Evolutionary conservation across 2,329 filamentous ascomycete genomes (phyloP).

Genomic region (Xylariaceae sp.): DNA sequence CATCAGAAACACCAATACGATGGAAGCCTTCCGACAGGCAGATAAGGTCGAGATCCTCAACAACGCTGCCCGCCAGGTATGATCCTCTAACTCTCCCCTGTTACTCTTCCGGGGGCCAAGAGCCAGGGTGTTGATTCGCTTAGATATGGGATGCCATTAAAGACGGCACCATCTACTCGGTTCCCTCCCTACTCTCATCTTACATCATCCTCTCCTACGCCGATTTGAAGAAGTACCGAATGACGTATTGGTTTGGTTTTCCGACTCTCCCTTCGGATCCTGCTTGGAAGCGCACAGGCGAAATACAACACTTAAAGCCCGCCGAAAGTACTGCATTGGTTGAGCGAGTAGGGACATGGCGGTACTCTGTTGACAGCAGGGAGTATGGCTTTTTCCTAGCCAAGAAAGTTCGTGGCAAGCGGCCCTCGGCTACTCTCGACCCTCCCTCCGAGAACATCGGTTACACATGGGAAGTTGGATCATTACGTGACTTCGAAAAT

Average conservation of each 20-base stretch:
- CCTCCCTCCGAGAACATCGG: constrained; percentile 62
- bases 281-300: constrained; percentile 71
- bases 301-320: constrained; percentile 61
- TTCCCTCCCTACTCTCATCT: constrained; percentile 86
- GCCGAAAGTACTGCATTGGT: constrained; percentile 80
- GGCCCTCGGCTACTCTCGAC: constrained; percentile 46
- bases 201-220: constrained; percentile 92
- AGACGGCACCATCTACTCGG: constrained; percentile 94
- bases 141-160: constrained; percentile 98
- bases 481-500: constrained; percentile 78
- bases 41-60: constrained; percentile 82
- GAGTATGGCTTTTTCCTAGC: constrained; percentile 97
- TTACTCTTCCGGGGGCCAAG: background rate
- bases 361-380: constrained; percentile 77
- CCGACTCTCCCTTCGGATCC: constrained; percentile 91
- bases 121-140: background rate
- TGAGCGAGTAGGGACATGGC: constrained; percentile 86
- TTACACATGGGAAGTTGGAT: constrained; percentile 78
- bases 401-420: constrained; percentile 66
- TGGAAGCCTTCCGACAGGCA: constrained; percentile 87
- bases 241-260: constrained; percentile 98
- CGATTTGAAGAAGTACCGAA: constrained; percentile 96
- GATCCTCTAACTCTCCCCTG: constrained; percentile 29
- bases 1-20: constrained; percentile 94
- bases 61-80: constrained; percentile 77